Conservation (phyloP, 495 filamentous ascomycete species). For the Lepraria neglecta region DNA sequence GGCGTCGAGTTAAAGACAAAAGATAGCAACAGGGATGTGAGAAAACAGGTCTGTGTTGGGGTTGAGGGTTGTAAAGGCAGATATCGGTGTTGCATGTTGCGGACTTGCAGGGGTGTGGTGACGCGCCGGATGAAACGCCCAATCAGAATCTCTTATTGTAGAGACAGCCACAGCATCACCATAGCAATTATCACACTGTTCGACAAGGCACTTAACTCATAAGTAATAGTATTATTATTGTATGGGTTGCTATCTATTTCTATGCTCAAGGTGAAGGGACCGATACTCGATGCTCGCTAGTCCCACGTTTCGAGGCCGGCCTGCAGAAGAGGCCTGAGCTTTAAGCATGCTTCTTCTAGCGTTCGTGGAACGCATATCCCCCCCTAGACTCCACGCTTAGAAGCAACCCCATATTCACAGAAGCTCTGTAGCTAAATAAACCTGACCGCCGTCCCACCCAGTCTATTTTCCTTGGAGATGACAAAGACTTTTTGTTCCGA, state of each 20-base stretch:
- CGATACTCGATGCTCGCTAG: background rate
- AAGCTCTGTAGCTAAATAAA: slow-evolving; percentile 6
- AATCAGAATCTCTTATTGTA: slow-evolving; percentile 2
- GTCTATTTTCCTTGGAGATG: background rate
- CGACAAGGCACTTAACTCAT: background rate
- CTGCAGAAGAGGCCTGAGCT: background rate
- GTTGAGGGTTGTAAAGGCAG: background rate
- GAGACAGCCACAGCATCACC: background rate
- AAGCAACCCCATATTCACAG: slow-evolving; percentile 6
- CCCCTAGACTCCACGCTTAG: slow-evolving; percentile 15
- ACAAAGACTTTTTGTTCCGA: background rate
- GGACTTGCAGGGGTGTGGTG: slow-evolving; percentile 7
- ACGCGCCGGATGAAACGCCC: slow-evolving; percentile 6
- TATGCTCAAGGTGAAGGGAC: background rate
- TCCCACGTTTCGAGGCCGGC: background rate
- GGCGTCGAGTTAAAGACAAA: background rate
- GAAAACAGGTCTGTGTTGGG: background rate
- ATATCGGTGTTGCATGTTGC: background rate
- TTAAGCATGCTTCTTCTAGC: background rate
- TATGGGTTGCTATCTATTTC: background rate
- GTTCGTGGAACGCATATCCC: slow-evolving; percentile 4
- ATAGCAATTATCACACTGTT: background rate
- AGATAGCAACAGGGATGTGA: background rate
- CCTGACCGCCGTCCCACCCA: background rate
- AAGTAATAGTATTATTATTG: background rate